Evolutionary conservation across 306 rosid genomes (phyloP), one percentile per base, ranked within the genome.

Genomic region (Vigna reflexopilosa): DNA sequence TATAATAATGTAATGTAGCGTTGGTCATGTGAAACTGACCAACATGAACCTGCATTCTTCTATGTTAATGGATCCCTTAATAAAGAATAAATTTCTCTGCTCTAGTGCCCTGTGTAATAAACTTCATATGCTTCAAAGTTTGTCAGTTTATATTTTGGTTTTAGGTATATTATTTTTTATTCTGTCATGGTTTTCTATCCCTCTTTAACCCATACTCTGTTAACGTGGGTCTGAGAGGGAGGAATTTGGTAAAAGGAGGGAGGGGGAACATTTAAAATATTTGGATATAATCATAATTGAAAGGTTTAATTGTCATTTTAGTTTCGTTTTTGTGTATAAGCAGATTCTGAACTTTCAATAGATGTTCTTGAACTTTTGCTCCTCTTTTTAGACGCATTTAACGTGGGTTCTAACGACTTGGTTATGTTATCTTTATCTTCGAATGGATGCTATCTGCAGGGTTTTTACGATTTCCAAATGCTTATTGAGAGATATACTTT

Each of bases 1-100:
- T 70, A 88, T 64, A 81, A 83, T 70, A 88, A 85, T 67, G 82
- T 80, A 67, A 76, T 67, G 78, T 36, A 36, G 62, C 64, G 34
- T 4, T 84, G 82, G 80, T 83, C 88, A 86, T 74, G 84, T 69
- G 26, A 12, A 20, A 16, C 26, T 85, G 87, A 87, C 88, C 85
- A 72, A 58, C 68, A 56, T 75, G 69, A 54, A 54, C 75, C 80
- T 75, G 75, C 83, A 51, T 64, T 72, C 17, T 80, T 78, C 50
- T 54, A 62, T 69, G 77, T 74, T 63, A 69, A 85, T 77, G 87
- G 89, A 71, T 79, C 76, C 70, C 83, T n/a, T 50, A 83, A 73
- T 73, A 75, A 71, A 75, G 64, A 81, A 81, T 73, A 44, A 83
- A 70, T 44, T 74, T 85, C 85, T 85, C 86, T 64, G 80, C 55